Evolutionary conservation across 768 basidiomycete species (phyloP), one percentile per base, ranked within the genome.

Genomic region (Hypholoma fasciculare): DNA sequence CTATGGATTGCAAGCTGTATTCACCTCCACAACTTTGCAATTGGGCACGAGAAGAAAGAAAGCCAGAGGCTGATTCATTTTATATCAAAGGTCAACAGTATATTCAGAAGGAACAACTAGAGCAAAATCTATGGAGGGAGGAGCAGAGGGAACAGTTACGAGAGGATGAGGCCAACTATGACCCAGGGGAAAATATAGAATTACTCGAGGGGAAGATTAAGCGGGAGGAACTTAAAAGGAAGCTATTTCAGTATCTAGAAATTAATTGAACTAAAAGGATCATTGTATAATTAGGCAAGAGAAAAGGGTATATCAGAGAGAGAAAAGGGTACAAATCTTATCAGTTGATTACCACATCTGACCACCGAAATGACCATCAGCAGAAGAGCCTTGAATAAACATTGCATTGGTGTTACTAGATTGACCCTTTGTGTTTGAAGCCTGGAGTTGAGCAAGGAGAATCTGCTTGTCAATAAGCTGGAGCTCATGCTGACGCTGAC

Each of bases 1-100:
- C 39, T 64, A 0, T 74, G 73, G 73, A 62, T 74, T 17, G 59
- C 51, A 2, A 58, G 65, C n/a, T 74, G 73, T 57, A 70, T 74
- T 48, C 59, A 65, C 40, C 61, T 74, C 13, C 72, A 74, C 61
- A 42, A 55, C 2, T 71, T 69, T 66, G 69, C 70, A n/a, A 62
- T 70, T 62, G 20, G 38, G 17, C 64, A 67, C 51, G 68, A 69
- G 49, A 30, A 57, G 13, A 58, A 48, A 26, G 36, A 49, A 49
- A n/a, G 62, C 37, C 59, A 59, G 50, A 8, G 44, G 43, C 30
- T 52, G 42, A 53, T 27, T n/a, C n/a, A n/a, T n/a, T n/a, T n/a
- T n/a, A n/a, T n/a, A n/a, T n/a, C n/a, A n/a, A n/a, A n/a, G n/a
- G n/a, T n/a, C n/a, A n/a, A n/a, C n/a, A n/a, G n/a, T n/a, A n/a